Base-by-base conservation (phyloP, 352 stramenopile genomes). In the Lagenidium sp. region DNA sequence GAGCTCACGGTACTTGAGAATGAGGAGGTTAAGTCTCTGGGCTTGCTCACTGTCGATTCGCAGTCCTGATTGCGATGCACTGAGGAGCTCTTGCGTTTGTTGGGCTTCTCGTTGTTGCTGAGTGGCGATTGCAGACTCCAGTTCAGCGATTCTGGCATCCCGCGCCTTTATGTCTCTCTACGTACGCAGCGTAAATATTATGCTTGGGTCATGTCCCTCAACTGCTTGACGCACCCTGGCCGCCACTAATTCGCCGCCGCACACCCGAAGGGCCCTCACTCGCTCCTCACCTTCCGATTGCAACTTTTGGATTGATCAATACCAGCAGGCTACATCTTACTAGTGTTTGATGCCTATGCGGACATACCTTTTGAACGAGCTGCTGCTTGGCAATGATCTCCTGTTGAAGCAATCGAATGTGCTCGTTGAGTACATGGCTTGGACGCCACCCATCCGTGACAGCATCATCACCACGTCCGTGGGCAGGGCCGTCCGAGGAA, bases 1-100 rank as follows among this genome's bases (percentile, higher is more conserved):
- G 12, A 91, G 54, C 25, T 79, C 68, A 18, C 76, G 78, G 57
- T 83, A 86, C 47, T 85, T 81, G 39, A 64, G 49, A 40, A 68
- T 53, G 10, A 88, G 51, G 26, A 81, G 42, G 4, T 64, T 65
- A 36, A 86, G 66, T 10, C 71, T 68, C n/a, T 82, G 70, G 7
- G 57, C 37, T 15, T 41, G 32, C 25, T 54, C 38, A 24, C 23
- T 40, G 53, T 77, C 44, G 1, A 50, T 25, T 4, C 40, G 35
- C 6, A 59, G 21, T 11, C 50, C 45, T 18, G 13, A 47, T 6
- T 36, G 23, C 1, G 42, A 39, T 2, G 10, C 22, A 6, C 24
- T 35, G 6, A 72, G 21, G 8, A 85, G 31, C 41, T 82, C 60
- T 1, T 50, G 49, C 16, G 60, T 45, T 39, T 77, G 63, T 15